Base-by-base conservation (phyloP, 192 early-diverging fungal genomes). In the Obelidium mucronatum region DNA sequence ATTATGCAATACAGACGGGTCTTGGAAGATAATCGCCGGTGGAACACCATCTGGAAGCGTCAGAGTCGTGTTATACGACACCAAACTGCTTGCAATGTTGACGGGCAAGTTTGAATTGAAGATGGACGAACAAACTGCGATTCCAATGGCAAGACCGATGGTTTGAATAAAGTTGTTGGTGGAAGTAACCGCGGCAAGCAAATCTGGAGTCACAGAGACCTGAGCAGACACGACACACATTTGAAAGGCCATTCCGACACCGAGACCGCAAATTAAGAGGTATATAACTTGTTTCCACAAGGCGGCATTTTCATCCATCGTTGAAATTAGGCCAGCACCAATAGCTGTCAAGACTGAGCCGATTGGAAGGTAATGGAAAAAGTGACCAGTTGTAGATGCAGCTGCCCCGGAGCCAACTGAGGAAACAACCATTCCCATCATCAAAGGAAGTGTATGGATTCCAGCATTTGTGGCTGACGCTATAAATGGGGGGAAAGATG, bases 401-500 rank as follows among this genome's bases (percentile, higher is more conserved):
- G 90, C 30, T 6, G 86, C 79, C 1, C 94, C 94, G 26, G 89
- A 80, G 1, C 26, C 24, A 62, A 95, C 86, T 8, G 89, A 91
- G 28, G 87, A 81, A 28, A 93, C 53, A 15, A 81, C 34, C 87
- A 89, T 44, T 2, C 81, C 78, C 15, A 77, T 40, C 51, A 94
- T 87, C 58, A 92, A 88, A 0, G 94, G 91, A 59, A 96, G 71
- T 55, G 92, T 83, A 54, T 89, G 83, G 15, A 93, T 72, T 53
- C 94, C 93, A 2, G 93, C 89, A 1, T 82, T 75, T 0, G 92
- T 94, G 1, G 93, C 91, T 26, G 79, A 78, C 36, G 89, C 91
- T 73, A 33, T 13, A 61, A 31, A n/a, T n/a, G n/a, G n/a, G n/a
- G n/a, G 60, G 24, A 73, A 60, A 1, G 13, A 2, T 24, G 22